Conservation (phyloP, 169 alveolate species). For the Theileria orientalis region DNA sequence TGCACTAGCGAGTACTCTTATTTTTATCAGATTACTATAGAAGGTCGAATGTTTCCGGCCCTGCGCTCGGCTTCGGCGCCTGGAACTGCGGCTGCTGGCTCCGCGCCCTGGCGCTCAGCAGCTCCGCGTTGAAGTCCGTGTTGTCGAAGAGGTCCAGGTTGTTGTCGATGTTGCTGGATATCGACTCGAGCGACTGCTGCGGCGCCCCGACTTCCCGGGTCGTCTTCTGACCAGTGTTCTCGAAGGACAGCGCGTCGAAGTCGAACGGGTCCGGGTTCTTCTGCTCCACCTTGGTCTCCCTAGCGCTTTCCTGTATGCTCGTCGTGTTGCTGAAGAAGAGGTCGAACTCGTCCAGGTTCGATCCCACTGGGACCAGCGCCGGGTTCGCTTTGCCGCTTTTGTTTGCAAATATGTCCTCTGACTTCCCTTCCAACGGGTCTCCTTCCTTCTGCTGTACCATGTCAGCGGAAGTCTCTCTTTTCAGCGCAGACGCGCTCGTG, state of each 20-base stretch:
- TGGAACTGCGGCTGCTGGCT: background rate
- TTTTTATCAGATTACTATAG: background rate
- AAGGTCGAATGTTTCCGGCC: background rate
- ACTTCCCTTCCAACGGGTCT: background rate
- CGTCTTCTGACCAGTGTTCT: background rate
- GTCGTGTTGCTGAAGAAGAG: background rate
- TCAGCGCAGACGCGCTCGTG: too few relatives aligned
- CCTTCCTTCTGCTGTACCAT: too few relatives aligned
- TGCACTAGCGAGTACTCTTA: too few relatives aligned
- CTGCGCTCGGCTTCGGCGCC: background rate
- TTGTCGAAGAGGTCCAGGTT: conserved; percentile 12
- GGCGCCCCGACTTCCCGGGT: background rate
- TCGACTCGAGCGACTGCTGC: background rate
- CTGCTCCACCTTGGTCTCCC: background rate
- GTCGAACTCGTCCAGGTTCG: conserved; percentile 7
- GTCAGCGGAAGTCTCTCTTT: too few relatives aligned
- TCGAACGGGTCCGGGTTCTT: background rate
- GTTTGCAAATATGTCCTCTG: background rate
- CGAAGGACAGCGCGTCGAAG: background rate
- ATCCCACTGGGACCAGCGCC: background rate
- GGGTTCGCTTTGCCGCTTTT: background rate
- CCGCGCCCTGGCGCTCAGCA: background rate
- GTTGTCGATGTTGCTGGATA: conserved; percentile 6
- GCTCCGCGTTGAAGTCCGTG: background rate
- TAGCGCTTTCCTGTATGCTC: background rate